phyloP scores from a whole-genome alignment of 1,284 basidiomycete genomes.

The Cutaneotrichosporon cyanovorans region DNA sequence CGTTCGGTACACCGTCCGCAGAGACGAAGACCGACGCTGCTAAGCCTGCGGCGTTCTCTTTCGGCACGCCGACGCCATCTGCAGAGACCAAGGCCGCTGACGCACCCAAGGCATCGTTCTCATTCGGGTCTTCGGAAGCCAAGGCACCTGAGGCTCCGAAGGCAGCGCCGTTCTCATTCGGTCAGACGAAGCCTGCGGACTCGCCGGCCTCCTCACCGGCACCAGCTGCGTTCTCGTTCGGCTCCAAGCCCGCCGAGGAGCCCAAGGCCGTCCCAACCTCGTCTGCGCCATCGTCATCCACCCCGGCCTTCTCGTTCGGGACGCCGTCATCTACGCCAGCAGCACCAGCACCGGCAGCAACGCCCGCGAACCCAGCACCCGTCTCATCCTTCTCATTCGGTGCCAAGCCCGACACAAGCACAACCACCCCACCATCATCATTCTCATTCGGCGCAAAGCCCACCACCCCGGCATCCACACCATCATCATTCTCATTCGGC shows the following conservation, averaged over 20 bases:
- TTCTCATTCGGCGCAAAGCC: not conserved
- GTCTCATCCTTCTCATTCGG: slow-evolving; percentile 7
- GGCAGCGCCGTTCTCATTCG: slow-evolving; percentile 7
- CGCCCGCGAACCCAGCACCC: too few species aligned
- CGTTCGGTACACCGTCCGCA: not conserved
- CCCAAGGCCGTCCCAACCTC: too few species aligned
- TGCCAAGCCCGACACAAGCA: not conserved
- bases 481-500: not conserved
- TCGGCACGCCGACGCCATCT: slow-evolving; percentile 3
- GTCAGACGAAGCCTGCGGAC: not conserved
- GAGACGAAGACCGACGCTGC: not conserved
- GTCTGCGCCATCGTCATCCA: not conserved
- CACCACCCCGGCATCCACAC: not conserved
- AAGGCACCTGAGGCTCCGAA: slow-evolving; percentile 1
- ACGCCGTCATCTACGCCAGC: not conserved
- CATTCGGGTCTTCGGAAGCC: not conserved
- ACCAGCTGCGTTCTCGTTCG: slow-evolving; percentile 2
- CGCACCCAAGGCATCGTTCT: not conserved
- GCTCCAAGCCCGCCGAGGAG: not conserved
- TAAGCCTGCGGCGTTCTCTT: slow-evolving; percentile 1
- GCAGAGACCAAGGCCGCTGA: not conserved
- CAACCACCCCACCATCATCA: not conserved
- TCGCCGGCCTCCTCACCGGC: too few species aligned
- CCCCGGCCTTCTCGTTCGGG: slow-evolving; percentile 4
- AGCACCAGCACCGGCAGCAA: slow-evolving; percentile 3